phyloP scores from a whole-genome alignment of 2,329 filamentous ascomycete genomes.

The Aspergillus pseudotamarii region DNA sequence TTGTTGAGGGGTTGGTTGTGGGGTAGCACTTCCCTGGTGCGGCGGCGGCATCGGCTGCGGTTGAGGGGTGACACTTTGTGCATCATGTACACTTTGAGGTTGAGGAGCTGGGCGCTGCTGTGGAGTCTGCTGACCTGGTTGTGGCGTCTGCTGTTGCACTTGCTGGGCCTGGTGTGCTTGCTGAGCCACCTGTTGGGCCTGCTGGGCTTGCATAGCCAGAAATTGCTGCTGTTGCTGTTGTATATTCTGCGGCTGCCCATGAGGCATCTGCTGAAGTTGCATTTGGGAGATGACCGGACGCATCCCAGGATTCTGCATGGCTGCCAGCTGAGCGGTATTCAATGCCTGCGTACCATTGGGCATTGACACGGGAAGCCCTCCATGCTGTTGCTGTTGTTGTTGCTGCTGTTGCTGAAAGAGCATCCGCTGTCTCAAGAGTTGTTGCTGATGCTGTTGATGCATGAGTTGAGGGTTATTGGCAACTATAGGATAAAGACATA shows the following conservation, averaged over 20 bases:
- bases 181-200: constrained; percentile 25
- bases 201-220: constrained; percentile 38
- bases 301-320: constrained; percentile 48
- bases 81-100: constrained; percentile 46
- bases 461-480: constrained; percentile 49
- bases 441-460: constrained; percentile 43
- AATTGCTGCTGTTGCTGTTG: constrained; percentile 46
- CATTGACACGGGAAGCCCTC: constrained; percentile 42
- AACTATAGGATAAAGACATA: constrained; percentile 27
- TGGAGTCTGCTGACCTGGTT: constrained; percentile 44
- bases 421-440: constrained; percentile 39
- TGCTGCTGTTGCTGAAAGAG: constrained; percentile 36
- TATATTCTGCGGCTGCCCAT: constrained; percentile 44
- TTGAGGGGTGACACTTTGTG: constrained; percentile 46
- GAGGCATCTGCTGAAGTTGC: constrained; percentile 46
- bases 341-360: constrained; percentile 46
- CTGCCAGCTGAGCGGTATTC: constrained; percentile 46
- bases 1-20: constrained; percentile 37
- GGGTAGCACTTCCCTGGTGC: constrained; percentile 42
- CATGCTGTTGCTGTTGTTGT: constrained; percentile 39
- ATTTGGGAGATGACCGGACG: constrained; percentile 42
- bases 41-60: constrained; percentile 46
- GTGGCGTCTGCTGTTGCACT: constrained; percentile 30
- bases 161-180: constrained; percentile 30
- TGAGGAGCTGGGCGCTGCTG: constrained; percentile 46